Evolutionary conservation across 345 rosid species (phyloP), one percentile per base, ranked within the genome.

Genomic region (Aegle marmelos): DNA sequence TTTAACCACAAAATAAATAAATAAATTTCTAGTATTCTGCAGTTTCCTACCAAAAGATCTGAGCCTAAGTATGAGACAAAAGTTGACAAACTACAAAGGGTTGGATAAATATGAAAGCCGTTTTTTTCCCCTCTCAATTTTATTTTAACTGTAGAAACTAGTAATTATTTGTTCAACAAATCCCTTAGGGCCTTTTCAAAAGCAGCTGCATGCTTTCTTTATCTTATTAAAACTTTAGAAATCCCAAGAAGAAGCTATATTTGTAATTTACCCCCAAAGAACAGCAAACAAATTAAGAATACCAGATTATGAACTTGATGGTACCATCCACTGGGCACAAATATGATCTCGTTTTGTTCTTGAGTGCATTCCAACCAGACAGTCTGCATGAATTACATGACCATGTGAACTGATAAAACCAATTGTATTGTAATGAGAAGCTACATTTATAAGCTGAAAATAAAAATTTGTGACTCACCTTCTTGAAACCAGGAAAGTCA

Each of bases 281-380:
- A 39, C 60, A 7, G 58, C 9, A 56, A 77, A 79, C 72, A 63
- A 73, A 48, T 31, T 65, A 70, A 54, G 72, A 34, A 54, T 87
- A 93, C 98, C 92, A 93, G 83, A 90, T 95, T 95, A 72, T 88
- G 94, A 72, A 95, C 99, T 93, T 95, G 98, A 88, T 95, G 96
- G 86, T 91, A 92, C 99, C 98, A 95, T 80, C 99, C 98, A 72
- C 98, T 92, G 31, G 98, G 98, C 74, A 93, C 98, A 88, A 90
- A 93, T 76, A 93, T 88, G 73, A 88, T 82, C 80, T 92, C 97
- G 73, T 90, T 90, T 41, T 83, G 74, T 78, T 87, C 92, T 86
- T 93, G 99, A 82, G 80, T 81, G 84, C 97, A 92, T 69, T 91
- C 98, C 76, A 89, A 75, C 99, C 99, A 95, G 78, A 87, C 68